Base-by-base conservation (phyloP, 176 grass and related monocot species). In the Rhynchospora pubera region DNA sequence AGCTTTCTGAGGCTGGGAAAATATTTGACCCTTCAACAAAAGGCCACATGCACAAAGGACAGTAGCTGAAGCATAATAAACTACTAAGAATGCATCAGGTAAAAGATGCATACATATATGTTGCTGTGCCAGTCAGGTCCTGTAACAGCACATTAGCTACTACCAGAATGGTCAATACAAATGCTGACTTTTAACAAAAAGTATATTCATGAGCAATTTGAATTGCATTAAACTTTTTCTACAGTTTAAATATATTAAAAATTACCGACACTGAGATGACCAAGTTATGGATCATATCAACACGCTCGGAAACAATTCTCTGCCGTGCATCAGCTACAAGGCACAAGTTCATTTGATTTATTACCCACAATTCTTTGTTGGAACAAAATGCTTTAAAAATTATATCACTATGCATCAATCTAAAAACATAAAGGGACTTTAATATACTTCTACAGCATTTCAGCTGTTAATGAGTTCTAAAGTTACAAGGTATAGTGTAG, bases 251-350 rank as follows among this genome's bases (percentile, higher is more conserved):
- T 44, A 26, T 52, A 84, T 44, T 86, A 77, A 39, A 39, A 82
- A 18, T 87, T 98, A 98, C 95, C 90, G 90, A 98, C 42, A 94
- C 95, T 7, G 95, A 93, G 82, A 98, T 94, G 75, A 98, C 92
- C 30, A 91, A 80, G 67, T 98, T 98, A 48, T 98, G 63, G 73
- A 93, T 91, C 89, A 98, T 94, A 84, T 98, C 95, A 66, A 94
- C 87, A 62, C 90, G 90, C 87, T 98, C 92, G 50, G 92, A 93
- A 22, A 98, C 95, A 83, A 98, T 98, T 53, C 95, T 91, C 78
- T 94, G 95, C 39, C 95, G 84, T 58, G 95, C 95, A 94, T 98
- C 91, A 90, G 95, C 95, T 98, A 85, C 85, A 88, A 70, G 84
- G 73, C 61, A 84, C 59, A 47, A 53, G 53, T 46, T 64, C 21